Evolutionary conservation across 2,329 filamentous ascomycete species (phyloP).

Genomic region (Paecilomyces formosus): DNA sequence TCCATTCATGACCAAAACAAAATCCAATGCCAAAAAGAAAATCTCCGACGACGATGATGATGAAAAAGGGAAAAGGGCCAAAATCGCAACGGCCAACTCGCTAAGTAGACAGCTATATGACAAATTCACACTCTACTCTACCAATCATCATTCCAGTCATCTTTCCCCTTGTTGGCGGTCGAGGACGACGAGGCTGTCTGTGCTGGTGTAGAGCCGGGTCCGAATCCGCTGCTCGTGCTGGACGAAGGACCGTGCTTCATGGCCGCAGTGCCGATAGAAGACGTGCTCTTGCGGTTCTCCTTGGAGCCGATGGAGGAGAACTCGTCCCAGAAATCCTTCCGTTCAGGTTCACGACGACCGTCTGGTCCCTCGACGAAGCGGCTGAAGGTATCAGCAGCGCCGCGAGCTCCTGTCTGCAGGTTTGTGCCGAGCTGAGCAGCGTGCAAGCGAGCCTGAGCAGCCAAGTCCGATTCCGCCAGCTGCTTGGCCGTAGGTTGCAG

Average conservation of each 20-base stretch:
- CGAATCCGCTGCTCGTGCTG: neutral
- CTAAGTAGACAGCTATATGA: neutral
- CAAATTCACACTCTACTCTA: conserved; percentile 18
- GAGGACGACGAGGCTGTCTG: conserved; percentile 11
- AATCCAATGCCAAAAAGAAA: too few relatives aligned
- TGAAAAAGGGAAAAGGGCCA: too few relatives aligned
- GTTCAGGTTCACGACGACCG: conserved; percentile 50
- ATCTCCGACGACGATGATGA: too few relatives aligned
- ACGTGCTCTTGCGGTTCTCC: conserved; percentile 22
- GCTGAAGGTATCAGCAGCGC: conserved; percentile 71
- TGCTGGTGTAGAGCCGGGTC: conserved; percentile 10
- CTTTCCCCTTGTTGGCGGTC: conserved; percentile 39
- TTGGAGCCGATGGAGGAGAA: conserved; percentile 54
- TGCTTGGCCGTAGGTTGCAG: conserved; percentile 86
- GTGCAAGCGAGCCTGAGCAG: conserved; percentile 59
- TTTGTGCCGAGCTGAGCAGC: conserved; percentile 50
- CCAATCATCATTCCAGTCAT: conserved; percentile 50
- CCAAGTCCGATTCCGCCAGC: conserved; percentile 74
- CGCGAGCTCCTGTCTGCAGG: conserved; percentile 60
- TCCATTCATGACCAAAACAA: too few relatives aligned
- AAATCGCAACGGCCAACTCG: neutral
- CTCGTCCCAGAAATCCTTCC: conserved; percentile 85
- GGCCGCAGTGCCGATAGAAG: conserved; percentile 55
- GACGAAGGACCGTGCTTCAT: conserved; percentile 45
- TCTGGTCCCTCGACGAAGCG: conserved; percentile 77